These are phyloP conservation scores for Obelidium mucronatum DNA, from an alignment of 192 early-diverging fungal genomes.

Conservation along the genomic window DNA sequence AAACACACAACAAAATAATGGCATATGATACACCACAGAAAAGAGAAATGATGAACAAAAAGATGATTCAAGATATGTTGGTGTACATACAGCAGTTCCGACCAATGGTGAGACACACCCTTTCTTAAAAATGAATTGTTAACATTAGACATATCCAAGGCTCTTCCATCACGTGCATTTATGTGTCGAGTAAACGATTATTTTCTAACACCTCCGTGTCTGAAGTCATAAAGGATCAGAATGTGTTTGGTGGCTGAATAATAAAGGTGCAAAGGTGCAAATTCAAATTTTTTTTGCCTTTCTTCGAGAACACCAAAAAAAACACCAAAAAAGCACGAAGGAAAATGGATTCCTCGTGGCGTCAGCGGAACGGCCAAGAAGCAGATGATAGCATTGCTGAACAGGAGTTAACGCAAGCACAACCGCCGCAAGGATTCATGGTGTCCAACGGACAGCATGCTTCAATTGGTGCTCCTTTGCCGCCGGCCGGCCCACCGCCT, in stretches of 20 bases:
- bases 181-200: conserved; percentile 34
- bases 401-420: no score
- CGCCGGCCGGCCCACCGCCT: neutral
- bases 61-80: conserved; percentile 23
- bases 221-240: no score
- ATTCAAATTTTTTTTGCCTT: no score
- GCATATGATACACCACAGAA: neutral
- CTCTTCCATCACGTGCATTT: conserved; percentile 24
- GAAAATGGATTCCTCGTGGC: no score
- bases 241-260: no score
- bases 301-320: no score
- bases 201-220: neutral
- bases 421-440: no score
- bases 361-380: no score
- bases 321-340: no score
- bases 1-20: conserved; percentile 31
- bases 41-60: conserved; percentile 23
- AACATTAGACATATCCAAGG: neutral
- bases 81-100: conserved; percentile 37
- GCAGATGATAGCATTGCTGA: no score
- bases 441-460: neutral
- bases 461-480: neutral
- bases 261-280: no score
- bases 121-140: neutral
- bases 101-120: conserved; percentile 23